These are phyloP conservation scores for Kwoniella mangroviensis DNA, from an alignment of 768 basidiomycete genomes.

Conservation along the genomic window DNA sequence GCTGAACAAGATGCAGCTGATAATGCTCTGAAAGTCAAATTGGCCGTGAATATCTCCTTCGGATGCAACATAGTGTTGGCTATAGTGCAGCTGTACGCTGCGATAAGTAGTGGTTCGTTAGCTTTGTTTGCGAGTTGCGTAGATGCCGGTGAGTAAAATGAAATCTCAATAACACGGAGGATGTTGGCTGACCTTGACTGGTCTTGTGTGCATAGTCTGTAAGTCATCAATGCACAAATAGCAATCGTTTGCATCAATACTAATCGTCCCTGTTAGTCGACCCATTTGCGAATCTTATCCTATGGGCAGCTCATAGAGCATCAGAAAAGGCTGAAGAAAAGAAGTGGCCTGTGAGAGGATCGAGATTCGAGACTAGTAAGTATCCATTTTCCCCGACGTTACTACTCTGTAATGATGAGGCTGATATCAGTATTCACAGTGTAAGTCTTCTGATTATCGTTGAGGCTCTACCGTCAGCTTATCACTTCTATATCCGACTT, in stretches of 20 bases:
- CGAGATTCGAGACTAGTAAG: slow-evolving; percentile 74
- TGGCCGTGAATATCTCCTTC: slow-evolving; percentile 85
- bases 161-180: background rate
- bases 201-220: slow-evolving; percentile 23
- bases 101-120: slow-evolving; percentile 78
- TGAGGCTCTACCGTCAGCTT: too few species aligned
- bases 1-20: slow-evolving; percentile 72
- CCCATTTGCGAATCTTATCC: slow-evolving; percentile 58
- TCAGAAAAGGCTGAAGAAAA: slow-evolving; percentile 72
- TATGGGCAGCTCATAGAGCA: slow-evolving; percentile 75
- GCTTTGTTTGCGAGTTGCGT: slow-evolving; percentile 87
- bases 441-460: slow-evolving; percentile 5
- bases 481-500: too few species aligned
- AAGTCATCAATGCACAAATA: slow-evolving; percentile 3
- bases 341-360: slow-evolving; percentile 90
- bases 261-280: slow-evolving; percentile 39
- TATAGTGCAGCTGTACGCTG: slow-evolving; percentile 75
- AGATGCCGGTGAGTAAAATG: slow-evolving; percentile 66
- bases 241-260: background rate
- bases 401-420: background rate
- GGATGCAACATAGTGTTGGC: slow-evolving; percentile 70
- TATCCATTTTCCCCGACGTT: background rate
- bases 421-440: slow-evolving; percentile 18
- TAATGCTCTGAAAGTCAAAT: slow-evolving; percentile 77
- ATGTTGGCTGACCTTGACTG: background rate